phyloP scores from a whole-genome alignment of 2,329 filamentous ascomycete species.

The Calonectria crousiana region DNA sequence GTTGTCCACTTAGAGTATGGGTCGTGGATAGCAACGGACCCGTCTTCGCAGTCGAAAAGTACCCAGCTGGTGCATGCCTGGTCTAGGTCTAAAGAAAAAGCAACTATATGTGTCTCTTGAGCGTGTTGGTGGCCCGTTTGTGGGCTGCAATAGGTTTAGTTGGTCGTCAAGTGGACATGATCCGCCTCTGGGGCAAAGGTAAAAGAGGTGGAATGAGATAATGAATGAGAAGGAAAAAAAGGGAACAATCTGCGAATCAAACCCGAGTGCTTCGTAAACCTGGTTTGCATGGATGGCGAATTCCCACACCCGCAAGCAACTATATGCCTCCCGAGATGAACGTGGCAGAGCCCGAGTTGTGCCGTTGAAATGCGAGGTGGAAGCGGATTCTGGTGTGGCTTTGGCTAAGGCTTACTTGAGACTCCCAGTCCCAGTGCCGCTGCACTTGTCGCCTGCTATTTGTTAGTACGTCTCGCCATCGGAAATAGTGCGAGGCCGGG shows the following conservation, averaged over 20 bases:
- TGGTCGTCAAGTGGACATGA: constrained; percentile 6
- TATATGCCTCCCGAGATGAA: neutral
- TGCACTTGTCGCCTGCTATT: constrained; percentile 9
- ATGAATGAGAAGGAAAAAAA: neutral
- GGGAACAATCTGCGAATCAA: neutral
- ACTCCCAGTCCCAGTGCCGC: constrained; percentile 1
- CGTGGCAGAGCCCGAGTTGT: neutral
- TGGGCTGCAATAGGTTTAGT: constrained; percentile 26
- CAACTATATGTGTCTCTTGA: constrained; percentile 25
- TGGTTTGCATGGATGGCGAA: constrained; percentile 21
- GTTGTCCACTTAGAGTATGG: neutral
- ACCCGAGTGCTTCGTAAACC: constrained; percentile 9
- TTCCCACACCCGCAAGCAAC: constrained; percentile 18
- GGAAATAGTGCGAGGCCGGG: constrained; percentile 12
- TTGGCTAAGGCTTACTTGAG: constrained; percentile 9
- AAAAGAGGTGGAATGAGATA: neutral
- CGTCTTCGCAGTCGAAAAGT: neutral
- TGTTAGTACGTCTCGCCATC: constrained; percentile 5
- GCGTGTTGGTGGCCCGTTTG: constrained; percentile 25
- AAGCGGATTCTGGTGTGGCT: constrained; percentile 10
- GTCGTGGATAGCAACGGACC: neutral
- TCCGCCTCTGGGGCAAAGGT: constrained; percentile 12
- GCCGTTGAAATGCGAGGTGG: constrained; percentile 9
- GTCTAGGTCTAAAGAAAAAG: constrained; percentile 21
- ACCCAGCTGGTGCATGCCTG: neutral